These are phyloP conservation scores for Bacterosira constricta DNA, from an alignment of 108 stramenopile genomes.

Conservation along the genomic window DNA sequence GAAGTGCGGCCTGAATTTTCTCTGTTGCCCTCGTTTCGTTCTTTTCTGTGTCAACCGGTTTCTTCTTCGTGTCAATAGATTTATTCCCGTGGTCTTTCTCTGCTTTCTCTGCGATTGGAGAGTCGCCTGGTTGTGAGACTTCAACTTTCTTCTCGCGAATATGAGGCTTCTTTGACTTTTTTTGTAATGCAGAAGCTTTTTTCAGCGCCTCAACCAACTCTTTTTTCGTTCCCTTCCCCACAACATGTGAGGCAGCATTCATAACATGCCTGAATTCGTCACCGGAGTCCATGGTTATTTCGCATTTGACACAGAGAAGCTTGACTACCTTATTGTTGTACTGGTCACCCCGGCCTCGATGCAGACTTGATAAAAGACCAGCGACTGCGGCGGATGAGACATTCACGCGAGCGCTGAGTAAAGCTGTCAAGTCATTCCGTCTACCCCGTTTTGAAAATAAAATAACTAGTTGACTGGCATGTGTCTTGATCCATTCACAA, in stretches of 20 bases:
- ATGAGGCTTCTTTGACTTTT: conserved; percentile 6
- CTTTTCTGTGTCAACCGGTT: too few relatives aligned
- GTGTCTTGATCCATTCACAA: neutral
- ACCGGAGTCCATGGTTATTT: conserved; percentile 12
- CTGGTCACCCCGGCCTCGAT: neutral
- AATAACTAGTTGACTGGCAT: neutral
- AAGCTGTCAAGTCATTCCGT: neutral
- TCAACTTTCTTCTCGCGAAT: neutral
- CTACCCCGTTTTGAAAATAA: neutral
- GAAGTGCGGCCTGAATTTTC: neutral
- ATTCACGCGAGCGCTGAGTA: neutral
- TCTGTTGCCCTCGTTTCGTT: too few relatives aligned
- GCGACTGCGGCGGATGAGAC: conserved; percentile 4
- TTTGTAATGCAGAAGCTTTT: neutral
- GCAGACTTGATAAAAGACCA: neutral
- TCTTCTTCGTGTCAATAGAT: neutral
- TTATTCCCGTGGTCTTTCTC: neutral
- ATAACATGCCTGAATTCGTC: conserved; percentile 11
- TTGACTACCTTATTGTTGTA: conserved; percentile 23
- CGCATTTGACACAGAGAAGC: neutral
- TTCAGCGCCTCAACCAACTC: conserved; percentile 17
- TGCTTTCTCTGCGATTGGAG: too few relatives aligned
- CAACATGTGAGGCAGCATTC: neutral
- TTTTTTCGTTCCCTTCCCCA: conserved; percentile 24
- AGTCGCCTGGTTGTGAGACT: neutral